These are phyloP conservation scores for Lodderomyces elongisporus DNA, from an alignment of 1,139 yeast genomes.

Conservation along the genomic window DNA sequence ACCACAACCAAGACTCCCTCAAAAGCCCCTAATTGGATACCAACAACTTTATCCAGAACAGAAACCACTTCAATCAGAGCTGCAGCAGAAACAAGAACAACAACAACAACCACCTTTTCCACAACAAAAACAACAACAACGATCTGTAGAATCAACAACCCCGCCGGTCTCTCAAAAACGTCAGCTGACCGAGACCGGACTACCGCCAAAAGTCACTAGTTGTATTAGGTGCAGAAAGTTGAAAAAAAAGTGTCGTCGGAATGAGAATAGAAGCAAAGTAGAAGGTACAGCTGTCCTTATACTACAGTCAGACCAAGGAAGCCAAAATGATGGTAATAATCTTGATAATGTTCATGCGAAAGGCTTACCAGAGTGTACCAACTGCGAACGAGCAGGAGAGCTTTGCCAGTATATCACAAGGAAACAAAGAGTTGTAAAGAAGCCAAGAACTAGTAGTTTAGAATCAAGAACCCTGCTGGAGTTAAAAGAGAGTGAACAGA, in stretches of 20 bases:
- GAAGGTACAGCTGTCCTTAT: no score
- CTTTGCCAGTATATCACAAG: slow-evolving; percentile 41
- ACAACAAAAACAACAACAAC: not conserved
- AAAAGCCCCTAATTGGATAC: not conserved
- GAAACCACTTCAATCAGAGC: slow-evolving; percentile 1
- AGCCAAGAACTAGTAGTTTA: no score
- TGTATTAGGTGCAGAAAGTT: slow-evolving; percentile 25
- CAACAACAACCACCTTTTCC: not conserved
- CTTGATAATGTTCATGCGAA: no score
- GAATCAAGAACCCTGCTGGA: no score
- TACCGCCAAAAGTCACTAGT: slow-evolving; percentile 10
- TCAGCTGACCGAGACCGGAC: not conserved
- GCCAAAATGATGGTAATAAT: no score
- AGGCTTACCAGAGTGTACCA: slow-evolving; percentile 41
- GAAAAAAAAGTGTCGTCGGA: slow-evolving; percentile 47
- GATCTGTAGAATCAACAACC: no score
- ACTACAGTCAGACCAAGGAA: no score
- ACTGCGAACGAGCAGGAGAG: slow-evolving; percentile 35
- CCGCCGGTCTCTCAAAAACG: no score
- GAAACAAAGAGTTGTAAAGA: slow-evolving; percentile 19
- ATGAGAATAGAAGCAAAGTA: no score
- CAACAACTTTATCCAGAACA: slow-evolving; percentile 1
- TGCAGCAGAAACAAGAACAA: not conserved
- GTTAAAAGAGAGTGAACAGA: no score
- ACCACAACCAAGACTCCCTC: no score